Conservation (phyloP, 2,329 filamentous ascomycete genomes). For the Fusarium coicis region DNA sequence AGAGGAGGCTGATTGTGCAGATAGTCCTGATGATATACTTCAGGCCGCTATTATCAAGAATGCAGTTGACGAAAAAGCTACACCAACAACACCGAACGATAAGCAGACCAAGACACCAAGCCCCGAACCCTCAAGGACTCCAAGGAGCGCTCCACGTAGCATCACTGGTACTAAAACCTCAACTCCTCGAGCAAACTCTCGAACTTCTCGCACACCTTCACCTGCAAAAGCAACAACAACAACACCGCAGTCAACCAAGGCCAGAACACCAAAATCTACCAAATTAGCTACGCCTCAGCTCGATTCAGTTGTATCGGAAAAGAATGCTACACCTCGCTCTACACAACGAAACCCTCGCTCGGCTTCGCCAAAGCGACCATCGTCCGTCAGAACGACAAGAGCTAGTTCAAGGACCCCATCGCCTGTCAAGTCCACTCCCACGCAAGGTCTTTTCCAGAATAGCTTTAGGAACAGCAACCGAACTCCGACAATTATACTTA, state of each 20-base stretch:
- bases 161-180: conserved; percentile 57
- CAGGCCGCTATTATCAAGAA: conserved; percentile 40
- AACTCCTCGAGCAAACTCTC: conserved; percentile 49
- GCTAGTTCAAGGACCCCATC: conserved; percentile 40
- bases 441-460: conserved; percentile 62
- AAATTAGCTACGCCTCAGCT: conserved; percentile 41
- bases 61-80: conserved; percentile 30
- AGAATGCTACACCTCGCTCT: conserved; percentile 28
- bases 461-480: conserved; percentile 64
- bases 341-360: conserved; percentile 27
- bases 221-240: conserved; percentile 35
- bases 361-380: conserved; percentile 35
- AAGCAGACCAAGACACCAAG: conserved; percentile 55
- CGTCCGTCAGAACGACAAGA: conserved; percentile 18
- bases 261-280: conserved; percentile 40
- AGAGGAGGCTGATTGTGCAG: conserved; percentile 63
- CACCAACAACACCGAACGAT: conserved; percentile 47
- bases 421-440: conserved; percentile 39
- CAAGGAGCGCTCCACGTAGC: conserved; percentile 59
- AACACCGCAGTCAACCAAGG: conserved; percentile 35
- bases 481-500: conserved; percentile 73
- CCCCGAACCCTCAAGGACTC: conserved; percentile 65
- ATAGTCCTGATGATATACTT: conserved; percentile 55
- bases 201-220: conserved; percentile 41
- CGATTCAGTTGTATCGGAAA: conserved; percentile 24